Evolutionary conservation across 495 filamentous ascomycete species (phyloP), one percentile per base, ranked within the genome.

Genomic region (Lepidopterella palustris): DNA sequence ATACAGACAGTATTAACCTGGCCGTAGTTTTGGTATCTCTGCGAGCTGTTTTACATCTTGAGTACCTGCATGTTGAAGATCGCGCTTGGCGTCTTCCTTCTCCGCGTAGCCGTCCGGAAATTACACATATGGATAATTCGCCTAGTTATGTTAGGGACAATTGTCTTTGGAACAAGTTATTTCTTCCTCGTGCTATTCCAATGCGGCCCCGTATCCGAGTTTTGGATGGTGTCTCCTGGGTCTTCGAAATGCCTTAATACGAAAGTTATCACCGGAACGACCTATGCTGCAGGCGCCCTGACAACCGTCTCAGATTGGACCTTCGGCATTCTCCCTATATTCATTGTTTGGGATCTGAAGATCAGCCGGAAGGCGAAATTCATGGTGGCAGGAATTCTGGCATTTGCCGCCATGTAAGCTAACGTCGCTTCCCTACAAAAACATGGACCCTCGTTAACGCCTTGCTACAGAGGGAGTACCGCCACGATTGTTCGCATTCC

Each of bases 181-280:
- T 72, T 77, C 61, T 68, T 80, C 45, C 49, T 77, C 49, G 67
- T 72, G 59, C 40, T 76, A 42, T 68, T 80, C 28, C 77, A 80
- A 55, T 81, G 79, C 61, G 57, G 51, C 47, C 62, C 62, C 25
- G 45, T 60, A 2, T 64, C 66, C 1, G 70, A 73, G 48, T 77
- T 76, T 50, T 79, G 76, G 71, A 53, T 48, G 20, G 48, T 50
- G 13, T 50, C 61, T n/a, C 71, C 71, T 53, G 58, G 63, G 11
- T 73, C 55, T 13, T 6, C 71, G 6, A 65, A 45, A 15, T 79
- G 77, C 61, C 53, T 74, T 9, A 59, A 69, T 47, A 52, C 55
- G 27, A 48, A 55, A 4, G 56, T 62, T 3, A 66, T 75, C 1
- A 65, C 67, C 0, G 35, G 58, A 42, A 63, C 68, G 1, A 74